Conservation (phyloP, 257 asterid genomes). For the Solanum pinnatisectum region DNA sequence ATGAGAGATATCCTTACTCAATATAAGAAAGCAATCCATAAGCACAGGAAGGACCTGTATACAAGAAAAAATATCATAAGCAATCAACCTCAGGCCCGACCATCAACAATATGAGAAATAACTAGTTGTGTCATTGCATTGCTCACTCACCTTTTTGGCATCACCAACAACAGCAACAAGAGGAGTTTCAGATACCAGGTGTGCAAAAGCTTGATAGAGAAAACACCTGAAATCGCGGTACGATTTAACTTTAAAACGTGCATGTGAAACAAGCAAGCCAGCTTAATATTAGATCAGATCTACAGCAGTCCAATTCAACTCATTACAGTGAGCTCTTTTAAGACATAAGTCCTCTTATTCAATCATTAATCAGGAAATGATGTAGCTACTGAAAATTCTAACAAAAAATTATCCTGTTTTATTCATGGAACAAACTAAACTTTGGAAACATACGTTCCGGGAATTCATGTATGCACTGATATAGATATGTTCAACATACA, state of each 20-base stretch:
- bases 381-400: neutral
- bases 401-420: neutral
- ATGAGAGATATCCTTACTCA: constrained; percentile 41
- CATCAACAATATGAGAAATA: neutral
- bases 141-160: constrained; percentile 56
- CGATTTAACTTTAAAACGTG: neutral
- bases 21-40: constrained; percentile 50
- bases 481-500: neutral
- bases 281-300: neutral
- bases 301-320: neutral
- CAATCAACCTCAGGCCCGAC: neutral
- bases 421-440: neutral
- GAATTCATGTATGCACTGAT: neutral
- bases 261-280: neutral
- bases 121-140: neutral
- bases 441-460: neutral
- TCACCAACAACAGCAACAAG: constrained; percentile 60
- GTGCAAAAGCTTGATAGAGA: constrained; percentile 67
- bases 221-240: constrained; percentile 44
- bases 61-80: constrained; percentile 8
- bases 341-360: neutral
- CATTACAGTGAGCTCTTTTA: neutral
- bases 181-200: constrained; percentile 69
- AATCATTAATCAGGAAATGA: neutral
- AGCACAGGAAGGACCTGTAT: constrained; percentile 73